A percentile compares a stretch with the other conserved stretches of the same genome.
phyloP scores from a whole-genome alignment of 179 eudicot genomes.

The Nepenthes alata region DNA sequence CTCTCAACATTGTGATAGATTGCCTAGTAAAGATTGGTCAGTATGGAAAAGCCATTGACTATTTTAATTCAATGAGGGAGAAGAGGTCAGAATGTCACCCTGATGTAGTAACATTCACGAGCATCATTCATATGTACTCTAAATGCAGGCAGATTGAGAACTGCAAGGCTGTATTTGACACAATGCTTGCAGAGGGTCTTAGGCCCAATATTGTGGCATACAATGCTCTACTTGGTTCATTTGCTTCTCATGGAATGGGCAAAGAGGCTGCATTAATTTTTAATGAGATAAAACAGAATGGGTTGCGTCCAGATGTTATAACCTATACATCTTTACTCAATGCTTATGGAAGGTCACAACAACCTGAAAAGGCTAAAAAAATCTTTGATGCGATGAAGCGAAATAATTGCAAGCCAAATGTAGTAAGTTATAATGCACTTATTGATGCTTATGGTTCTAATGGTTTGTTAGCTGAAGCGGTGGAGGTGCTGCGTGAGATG shows the following conservation, averaged over 20 bases:
- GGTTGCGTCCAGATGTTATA: slow-evolving; percentile 70
- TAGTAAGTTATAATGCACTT: slow-evolving; percentile 77
- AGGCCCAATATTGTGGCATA: slow-evolving; percentile 75
- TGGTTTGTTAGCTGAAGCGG: slow-evolving; percentile 66
- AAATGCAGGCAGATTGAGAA: slow-evolving; percentile 65
- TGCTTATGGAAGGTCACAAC: slow-evolving; percentile 84
- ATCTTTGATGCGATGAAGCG: slow-evolving; percentile 54
- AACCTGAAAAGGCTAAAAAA: slow-evolving; percentile 68
- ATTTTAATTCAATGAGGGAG: slow-evolving; percentile 81
- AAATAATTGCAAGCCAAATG: slow-evolving; percentile 59
- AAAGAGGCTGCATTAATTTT: slow-evolving; percentile 55
- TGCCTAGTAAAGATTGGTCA: slow-evolving; percentile 70
- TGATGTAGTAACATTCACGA: slow-evolving; percentile 84
- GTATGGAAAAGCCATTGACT: slow-evolving; percentile 48
- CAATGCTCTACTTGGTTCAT: slow-evolving; percentile 75
- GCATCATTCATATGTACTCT: slow-evolving; percentile 90
- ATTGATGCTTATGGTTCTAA: slow-evolving; percentile 90
- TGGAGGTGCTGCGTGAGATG: slow-evolving; percentile 75
- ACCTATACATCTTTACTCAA: slow-evolving; percentile 85
- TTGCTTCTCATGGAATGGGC: slow-evolving; percentile 72
- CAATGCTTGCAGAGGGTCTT: slow-evolving; percentile 71
- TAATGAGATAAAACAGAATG: slow-evolving; percentile 44
- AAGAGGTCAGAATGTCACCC: slow-evolving; percentile 54
- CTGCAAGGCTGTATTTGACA: slow-evolving; percentile 66
- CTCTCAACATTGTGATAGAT: slow-evolving; percentile 68